These are phyloP conservation scores for Microthyrium microscopicum DNA, from an alignment of 2,329 filamentous ascomycete species.

Conservation along the genomic window DNA sequence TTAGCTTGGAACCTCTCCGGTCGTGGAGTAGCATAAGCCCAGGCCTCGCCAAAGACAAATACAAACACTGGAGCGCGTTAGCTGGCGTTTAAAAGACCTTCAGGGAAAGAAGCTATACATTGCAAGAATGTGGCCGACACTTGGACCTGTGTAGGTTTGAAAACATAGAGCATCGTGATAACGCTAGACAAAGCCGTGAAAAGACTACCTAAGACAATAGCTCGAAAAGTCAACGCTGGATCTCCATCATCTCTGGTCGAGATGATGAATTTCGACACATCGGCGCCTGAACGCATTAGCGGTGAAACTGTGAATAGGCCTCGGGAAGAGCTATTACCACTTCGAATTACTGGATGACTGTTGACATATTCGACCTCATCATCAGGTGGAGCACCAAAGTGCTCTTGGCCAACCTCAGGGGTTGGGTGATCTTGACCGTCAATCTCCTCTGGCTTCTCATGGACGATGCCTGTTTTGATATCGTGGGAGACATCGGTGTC, in stretches of 20 bases:
- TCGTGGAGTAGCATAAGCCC: slow-evolving; percentile 1
- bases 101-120: not conserved
- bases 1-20: slow-evolving; percentile 3
- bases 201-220: not conserved
- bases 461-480: too few species aligned
- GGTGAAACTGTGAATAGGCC: not conserved
- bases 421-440: not conserved
- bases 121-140: slow-evolving; percentile 3
- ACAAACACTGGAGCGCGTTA: slow-evolving; percentile 1
- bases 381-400: slow-evolving; percentile 2
- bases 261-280: slow-evolving; percentile 3
- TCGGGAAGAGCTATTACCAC: not conserved
- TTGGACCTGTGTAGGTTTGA: not conserved
- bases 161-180: slow-evolving; percentile 3
- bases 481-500: too few species aligned
- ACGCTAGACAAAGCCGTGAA: slow-evolving; percentile 2
- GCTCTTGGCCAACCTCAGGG: not conserved
- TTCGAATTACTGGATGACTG: slow-evolving; percentile 1
- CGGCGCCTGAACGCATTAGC: not conserved
- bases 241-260: slow-evolving; percentile 1
- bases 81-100: not conserved
- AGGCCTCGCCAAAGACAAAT: slow-evolving; percentile 2
- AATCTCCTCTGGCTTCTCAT: too few species aligned
- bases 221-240: slow-evolving; percentile 3
- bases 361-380: slow-evolving; percentile 2